Conservation (phyloP, 768 basidiomycete genomes). For the Boletus reticulatus region DNA sequence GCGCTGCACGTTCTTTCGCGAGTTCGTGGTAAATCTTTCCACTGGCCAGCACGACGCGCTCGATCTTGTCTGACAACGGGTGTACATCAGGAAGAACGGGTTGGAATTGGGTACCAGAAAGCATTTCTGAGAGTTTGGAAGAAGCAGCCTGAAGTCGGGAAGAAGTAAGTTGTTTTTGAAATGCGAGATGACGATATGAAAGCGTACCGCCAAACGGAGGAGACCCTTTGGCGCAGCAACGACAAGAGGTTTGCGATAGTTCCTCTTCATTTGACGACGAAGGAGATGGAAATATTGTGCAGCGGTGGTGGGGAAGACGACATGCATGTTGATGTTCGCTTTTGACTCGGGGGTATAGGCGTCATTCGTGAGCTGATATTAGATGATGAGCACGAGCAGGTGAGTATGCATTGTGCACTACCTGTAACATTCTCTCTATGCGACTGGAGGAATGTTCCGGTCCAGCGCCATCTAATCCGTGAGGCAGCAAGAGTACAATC, state of each 20-base stretch:
- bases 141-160: slow-evolving; percentile 58
- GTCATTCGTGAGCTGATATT: slow-evolving; percentile 74
- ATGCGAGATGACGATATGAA: slow-evolving; percentile 7
- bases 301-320: slow-evolving; percentile 84
- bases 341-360: slow-evolving; percentile 35
- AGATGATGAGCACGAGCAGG: background rate
- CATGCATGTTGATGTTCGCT: slow-evolving; percentile 75
- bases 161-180: background rate
- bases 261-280: slow-evolving; percentile 80
- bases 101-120: slow-evolving; percentile 57
- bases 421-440: slow-evolving; percentile 90
- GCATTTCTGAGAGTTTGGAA: slow-evolving; percentile 62
- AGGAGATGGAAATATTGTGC: slow-evolving; percentile 93
- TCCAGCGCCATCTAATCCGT: slow-evolving; percentile 90
- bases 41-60: slow-evolving; percentile 69
- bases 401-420: slow-evolving; percentile 19
- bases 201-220: slow-evolving; percentile 66
- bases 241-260: slow-evolving; percentile 84
- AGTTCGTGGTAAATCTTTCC: slow-evolving; percentile 93
- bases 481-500: slow-evolving; percentile 80
- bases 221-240: slow-evolving; percentile 85
- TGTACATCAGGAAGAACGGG: slow-evolving; percentile 59
- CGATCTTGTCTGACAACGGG: slow-evolving; percentile 36
- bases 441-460: slow-evolving; percentile 91
- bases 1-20: slow-evolving; percentile 58